Base-by-base conservation (phyloP, 495 filamentous ascomycete genomes). In the Pseudoneurospora amorphoporcata region DNA sequence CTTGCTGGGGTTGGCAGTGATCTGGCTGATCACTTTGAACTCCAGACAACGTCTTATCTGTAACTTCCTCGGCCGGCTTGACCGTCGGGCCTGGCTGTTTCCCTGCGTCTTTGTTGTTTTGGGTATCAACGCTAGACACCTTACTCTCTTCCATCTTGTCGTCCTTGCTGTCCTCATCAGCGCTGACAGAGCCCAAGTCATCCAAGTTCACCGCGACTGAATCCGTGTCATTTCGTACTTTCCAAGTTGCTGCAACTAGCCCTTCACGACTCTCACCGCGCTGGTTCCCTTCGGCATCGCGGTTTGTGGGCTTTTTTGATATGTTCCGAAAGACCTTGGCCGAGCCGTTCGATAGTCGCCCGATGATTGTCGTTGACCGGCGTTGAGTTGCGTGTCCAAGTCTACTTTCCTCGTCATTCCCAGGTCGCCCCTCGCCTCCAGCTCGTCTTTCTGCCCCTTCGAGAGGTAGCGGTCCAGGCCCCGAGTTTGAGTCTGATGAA, bases 141-240 rank as follows among this genome's bases (percentile, higher is more conserved):
- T 65, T 32, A 2, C 23, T 35, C 53, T 37, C 14, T 10, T 16
- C 53, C 53, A 35, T 8, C 53, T 35, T 29, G 23, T 16, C 53
- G 14, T 65, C 53, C 7, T 65, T 29, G 17, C 0, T 37, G 7
- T 16, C 7, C 1, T 73, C 72, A 8, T 69, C 76, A 42, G 83
- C 82, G 1, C 75, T 80, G 68, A 81, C 78, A 10, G 79, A 77
- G 69, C 84, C 87, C 73, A 85, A 72, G 7, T 82, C 85, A 69
- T 89, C 88, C 73, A 89, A 73, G 19, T 84, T 87, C 14, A 87
- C 88, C 53, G 79, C 84, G 39, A 89, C 70, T 23, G 88, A 90
- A 32, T 83, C 83, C 39, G 70, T 75, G 68, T 85, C 83, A 37
- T 83, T 80, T 35, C 35, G 73, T 39, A 40, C 68, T 14, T 16